A percentile compares a stretch with the other conserved stretches of the same genome.
Evolutionary conservation across 768 basidiomycete species (phyloP).

Genomic region (Boletellus emodensis): DNA sequence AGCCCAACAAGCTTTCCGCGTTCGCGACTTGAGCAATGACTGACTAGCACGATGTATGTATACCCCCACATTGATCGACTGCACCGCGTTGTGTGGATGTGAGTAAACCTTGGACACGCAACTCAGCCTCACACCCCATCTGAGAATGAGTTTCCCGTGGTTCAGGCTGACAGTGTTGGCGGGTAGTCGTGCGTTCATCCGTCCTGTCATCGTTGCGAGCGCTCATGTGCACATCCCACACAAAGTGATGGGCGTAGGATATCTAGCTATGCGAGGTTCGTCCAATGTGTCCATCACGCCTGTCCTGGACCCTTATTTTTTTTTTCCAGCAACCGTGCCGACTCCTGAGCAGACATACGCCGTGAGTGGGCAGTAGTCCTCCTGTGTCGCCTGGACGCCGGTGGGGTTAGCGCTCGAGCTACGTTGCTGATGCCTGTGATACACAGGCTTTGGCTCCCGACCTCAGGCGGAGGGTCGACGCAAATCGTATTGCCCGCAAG

Average conservation of each 20-base stretch:
- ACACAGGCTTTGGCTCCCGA: constrained; percentile 60
- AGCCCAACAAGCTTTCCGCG: constrained; percentile 5
- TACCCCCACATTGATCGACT: constrained; percentile 13
- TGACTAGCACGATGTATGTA: constrained; percentile 7
- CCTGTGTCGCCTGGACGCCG: neutral
- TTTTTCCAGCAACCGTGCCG: constrained; percentile 31
- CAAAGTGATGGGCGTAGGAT: constrained; percentile 54
- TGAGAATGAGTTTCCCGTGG: constrained; percentile 54
- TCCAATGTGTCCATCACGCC: constrained; percentile 4
- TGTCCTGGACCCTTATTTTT: neutral
- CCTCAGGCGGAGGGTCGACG: constrained; percentile 60
- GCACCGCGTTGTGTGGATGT: constrained; percentile 11
- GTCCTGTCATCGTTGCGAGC: neutral
- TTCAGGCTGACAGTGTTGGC: constrained; percentile 46
- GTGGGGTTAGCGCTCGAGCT: neutral
- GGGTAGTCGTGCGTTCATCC: constrained; percentile 42
- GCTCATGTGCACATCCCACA: constrained; percentile 7
- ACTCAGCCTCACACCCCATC: neutral
- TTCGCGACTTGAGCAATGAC: constrained; percentile 10
- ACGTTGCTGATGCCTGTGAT: constrained; percentile 1
- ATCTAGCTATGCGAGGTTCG: constrained; percentile 58
- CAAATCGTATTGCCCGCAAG: constrained; percentile 47
- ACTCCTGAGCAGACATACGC: constrained; percentile 36
- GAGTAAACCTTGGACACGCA: neutral
- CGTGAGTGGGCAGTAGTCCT: constrained; percentile 18